phyloP scores from a whole-genome alignment of 148 eudicot genomes.

The Dysphania ambrosioides region DNA sequence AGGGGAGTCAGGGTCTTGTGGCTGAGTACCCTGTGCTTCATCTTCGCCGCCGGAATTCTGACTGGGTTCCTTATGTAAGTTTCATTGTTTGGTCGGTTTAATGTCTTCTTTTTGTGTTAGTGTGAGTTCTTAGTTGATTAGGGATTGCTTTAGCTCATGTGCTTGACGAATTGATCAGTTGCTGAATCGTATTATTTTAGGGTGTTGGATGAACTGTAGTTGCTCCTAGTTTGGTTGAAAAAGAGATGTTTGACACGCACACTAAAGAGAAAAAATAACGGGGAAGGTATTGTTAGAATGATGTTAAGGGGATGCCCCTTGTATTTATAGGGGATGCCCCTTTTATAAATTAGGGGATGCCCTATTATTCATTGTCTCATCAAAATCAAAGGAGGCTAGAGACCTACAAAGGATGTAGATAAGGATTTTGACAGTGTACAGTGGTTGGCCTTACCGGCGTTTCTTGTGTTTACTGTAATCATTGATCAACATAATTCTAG shows the following conservation, averaged over 20 bases:
- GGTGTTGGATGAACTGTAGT: background rate
- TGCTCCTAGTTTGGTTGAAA: background rate
- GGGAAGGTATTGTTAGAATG: background rate
- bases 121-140: background rate
- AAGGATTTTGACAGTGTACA: background rate
- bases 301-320: background rate
- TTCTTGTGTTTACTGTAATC: too few species aligned
- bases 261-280: background rate
- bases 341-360: too few species aligned
- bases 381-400: too few species aligned
- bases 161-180: background rate
- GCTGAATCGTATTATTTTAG: background rate
- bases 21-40: constrained; percentile 87
- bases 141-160: background rate
- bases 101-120: background rate
- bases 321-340: background rate
- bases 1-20: constrained; percentile 56
- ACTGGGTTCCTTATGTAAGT: constrained; percentile 93
- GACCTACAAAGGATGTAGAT: background rate
- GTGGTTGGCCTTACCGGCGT: background rate
- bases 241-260: background rate
- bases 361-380: too few species aligned
- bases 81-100: background rate
- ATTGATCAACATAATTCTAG: too few species aligned
- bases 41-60: constrained; percentile 71